Evolutionary conservation across 441 rosid genomes (phyloP), one percentile per base, ranked within the genome.

Genomic region (Pelargonium citronellum): DNA sequence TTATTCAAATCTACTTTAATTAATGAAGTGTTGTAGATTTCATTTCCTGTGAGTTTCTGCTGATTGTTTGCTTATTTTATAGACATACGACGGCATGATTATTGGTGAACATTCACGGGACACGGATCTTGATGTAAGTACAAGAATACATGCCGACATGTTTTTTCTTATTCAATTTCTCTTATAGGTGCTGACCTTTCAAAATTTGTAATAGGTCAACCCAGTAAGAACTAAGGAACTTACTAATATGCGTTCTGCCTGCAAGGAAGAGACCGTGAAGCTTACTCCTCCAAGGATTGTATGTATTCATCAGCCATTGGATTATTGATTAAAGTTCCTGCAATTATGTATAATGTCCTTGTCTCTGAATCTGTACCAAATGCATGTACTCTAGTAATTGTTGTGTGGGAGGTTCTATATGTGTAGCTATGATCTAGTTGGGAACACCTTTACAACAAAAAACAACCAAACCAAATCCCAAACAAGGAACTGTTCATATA

Each of bases 41-140:
- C 0, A 1, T 62, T 5, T n/a, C 39, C 7, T 24, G 34, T 19
- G 34, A 70, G 46, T 43, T 53, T 41, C 58, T 75, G 58, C 78
- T 77, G 69, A 67, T 66, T 51, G 19, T 58, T 39, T 69, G 43
- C 71, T 17, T 67, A 51, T 79, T 68, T 47, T 65, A 75, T 88
- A 95, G 99, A 17, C 99, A 8, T 95, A 95, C 68, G 99, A 95
- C 79, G 99, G 99, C 72, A 95, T 91, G 97, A 87, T 95, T 69
- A 82, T 95, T 12, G 99, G 99, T 71, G 99, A 95, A 80, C 97
- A 95, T 81, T 85, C 99, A 79, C 82, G 99, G 74, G 99, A 91
- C 77, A 67, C 90, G 2, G 97, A 95, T 85, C 97, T 91, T 17
- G 99, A 95, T 81, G 99, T 95, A 87, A 88, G 97, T 73, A 71